Evolutionary conservation across 106 monocot species (phyloP), one percentile per base, ranked within the genome.

Genomic region (Dioscorea dumetorum): DNA sequence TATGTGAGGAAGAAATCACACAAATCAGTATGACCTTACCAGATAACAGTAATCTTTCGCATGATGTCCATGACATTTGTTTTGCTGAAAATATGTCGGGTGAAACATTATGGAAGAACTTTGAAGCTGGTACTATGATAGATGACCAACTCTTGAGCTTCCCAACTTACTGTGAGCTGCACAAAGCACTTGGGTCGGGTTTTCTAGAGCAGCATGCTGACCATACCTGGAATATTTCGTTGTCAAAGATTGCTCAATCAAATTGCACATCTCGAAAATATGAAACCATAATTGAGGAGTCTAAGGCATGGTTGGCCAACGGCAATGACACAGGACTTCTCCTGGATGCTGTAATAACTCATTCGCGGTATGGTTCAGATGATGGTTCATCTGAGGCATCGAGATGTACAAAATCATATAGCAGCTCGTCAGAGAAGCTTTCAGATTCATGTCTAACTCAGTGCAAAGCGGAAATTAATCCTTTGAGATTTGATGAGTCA

Each of bases 361-460:
- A 67, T 64, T 70, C 67, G 48, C 66, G 70, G 32, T 19, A 51
- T 72, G 61, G 59, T 59, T 62, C 75, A 48, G 61, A 79, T 74
- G 77, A 76, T 67, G 66, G 65, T 63, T 23, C 58, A 63, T 68
- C 62, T 14, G 53, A 65, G 41, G 64, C 31, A 58, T 64, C 71
- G 10, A 33, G 22, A 50, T 23, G 24, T 48, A 15, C 24, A 4
- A 72, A 52, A 60, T 77, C 75, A 28, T 65, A 73, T 58, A 68
- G 75, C 63, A 68, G 66, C 48, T 83, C 73, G 52, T 74, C 77
- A 35, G 77, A 50, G 20, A 72, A 77, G 3, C 17, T 77, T 62
- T 4, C 34, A 4, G 82, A 58, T 22, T 87, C 77, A 50, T 81
- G 73, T 41, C 12, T 73, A 49, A 80, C 73, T 20, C 70, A 76